Evolutionary conservation across 108 stramenopile species (phyloP).

Genomic region (Skeletonema menzelii): DNA sequence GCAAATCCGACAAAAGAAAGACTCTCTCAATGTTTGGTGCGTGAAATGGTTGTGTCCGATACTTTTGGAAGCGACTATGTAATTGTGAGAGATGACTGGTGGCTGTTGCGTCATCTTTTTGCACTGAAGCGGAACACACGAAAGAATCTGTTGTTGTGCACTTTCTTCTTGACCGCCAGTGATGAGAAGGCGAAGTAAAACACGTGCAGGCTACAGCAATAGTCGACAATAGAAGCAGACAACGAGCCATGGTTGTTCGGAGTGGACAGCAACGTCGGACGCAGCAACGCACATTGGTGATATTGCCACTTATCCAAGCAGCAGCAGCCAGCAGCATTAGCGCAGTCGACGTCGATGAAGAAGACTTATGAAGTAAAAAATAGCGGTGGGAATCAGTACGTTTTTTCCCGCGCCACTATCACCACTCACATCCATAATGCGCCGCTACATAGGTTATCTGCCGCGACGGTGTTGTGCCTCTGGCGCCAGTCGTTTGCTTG

Average conservation of each 20-base stretch:
- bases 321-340: too few relatives aligned
- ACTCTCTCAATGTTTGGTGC: slow-evolving; percentile 28
- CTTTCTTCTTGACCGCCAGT: background rate
- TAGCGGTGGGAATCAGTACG: too few relatives aligned
- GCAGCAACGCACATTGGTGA: too few relatives aligned
- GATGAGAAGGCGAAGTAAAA: background rate
- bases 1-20: slow-evolving; percentile 36
- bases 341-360: too few relatives aligned
- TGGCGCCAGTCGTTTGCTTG: too few relatives aligned
- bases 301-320: too few relatives aligned
- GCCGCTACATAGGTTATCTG: too few relatives aligned
- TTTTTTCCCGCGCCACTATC: too few relatives aligned
- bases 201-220: background rate
- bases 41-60: slow-evolving; percentile 9
- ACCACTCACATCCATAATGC: too few relatives aligned
- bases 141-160: background rate
- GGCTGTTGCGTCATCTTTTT: background rate
- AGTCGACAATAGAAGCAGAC: background rate
- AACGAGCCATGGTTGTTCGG: background rate
- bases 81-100: background rate
- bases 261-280: too few relatives aligned
- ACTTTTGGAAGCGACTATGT: slow-evolving; percentile 26
- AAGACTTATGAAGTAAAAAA: too few relatives aligned
- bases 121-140: background rate
- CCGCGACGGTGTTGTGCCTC: too few relatives aligned